phyloP scores from a whole-genome alignment of 169 alveolate genomes.

The Eimeria necatrix region DNA sequence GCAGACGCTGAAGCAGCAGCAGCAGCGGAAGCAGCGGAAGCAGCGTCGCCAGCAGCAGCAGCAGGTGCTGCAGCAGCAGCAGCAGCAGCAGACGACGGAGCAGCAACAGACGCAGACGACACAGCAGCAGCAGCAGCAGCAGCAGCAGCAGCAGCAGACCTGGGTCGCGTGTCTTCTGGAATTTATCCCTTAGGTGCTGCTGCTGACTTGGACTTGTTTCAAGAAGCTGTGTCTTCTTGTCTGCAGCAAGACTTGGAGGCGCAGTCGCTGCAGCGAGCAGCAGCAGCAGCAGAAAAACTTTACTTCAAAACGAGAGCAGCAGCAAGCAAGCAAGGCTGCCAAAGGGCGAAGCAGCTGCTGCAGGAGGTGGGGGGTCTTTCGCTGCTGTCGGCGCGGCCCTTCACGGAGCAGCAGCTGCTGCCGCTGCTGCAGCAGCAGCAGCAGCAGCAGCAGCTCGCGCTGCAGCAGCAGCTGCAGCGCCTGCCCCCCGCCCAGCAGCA shows the following conservation, averaged over 20 bases:
- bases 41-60: background rate
- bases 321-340: constrained; percentile 82
- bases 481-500: constrained; percentile 16
- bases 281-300: constrained; percentile 82
- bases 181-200: constrained; percentile 47
- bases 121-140: background rate
- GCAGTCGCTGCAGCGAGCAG: constrained; percentile 81
- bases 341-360: constrained; percentile 80
- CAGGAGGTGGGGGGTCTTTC: constrained; percentile 74
- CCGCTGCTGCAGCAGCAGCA: background rate
- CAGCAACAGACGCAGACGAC: too few species aligned
- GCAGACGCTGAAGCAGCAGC: constrained; percentile 6
- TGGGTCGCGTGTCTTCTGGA: background rate
- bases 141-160: constrained; percentile 32
- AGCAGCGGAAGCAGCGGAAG: background rate
- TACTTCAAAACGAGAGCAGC: constrained; percentile 86
- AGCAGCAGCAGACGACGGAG: background rate
- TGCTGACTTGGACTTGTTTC: constrained; percentile 74
- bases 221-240: constrained; percentile 80
- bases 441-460: background rate
- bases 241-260: constrained; percentile 78
- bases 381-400: background rate
- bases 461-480: constrained; percentile 7
- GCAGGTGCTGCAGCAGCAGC: background rate
- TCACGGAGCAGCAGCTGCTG: background rate